Evolutionary conservation across 106 monocot species (phyloP).

Genomic region (Narthecium ossifragum): DNA sequence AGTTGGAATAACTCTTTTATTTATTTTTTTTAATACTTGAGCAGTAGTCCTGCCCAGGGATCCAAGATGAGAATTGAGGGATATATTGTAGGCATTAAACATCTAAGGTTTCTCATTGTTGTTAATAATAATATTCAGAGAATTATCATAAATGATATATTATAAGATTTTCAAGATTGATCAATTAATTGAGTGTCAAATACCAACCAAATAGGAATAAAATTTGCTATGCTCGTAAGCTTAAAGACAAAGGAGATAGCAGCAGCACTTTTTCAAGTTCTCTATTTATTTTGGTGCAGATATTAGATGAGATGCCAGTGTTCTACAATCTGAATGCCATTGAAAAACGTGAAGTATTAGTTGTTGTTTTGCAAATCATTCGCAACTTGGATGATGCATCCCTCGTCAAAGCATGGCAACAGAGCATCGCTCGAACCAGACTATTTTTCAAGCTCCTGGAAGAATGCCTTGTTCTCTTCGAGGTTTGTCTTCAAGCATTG

Average conservation of each 20-base stretch:
- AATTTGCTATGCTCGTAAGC: too few species aligned
- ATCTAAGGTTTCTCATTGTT: too few species aligned
- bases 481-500: conserved; percentile 71
- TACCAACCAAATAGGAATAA: too few species aligned
- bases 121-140: too few species aligned
- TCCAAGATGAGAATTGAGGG: too few species aligned
- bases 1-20: too few species aligned
- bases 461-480: conserved; percentile 94
- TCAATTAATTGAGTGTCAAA: too few species aligned
- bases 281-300: conserved; percentile 36
- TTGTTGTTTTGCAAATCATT: conserved; percentile 86
- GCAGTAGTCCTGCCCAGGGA: too few species aligned
- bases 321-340: conserved; percentile 88
- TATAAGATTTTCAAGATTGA: too few species aligned
- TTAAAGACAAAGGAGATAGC: not conserved
- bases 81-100: too few species aligned
- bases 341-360: conserved; percentile 93
- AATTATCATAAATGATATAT: too few species aligned
- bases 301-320: conserved; percentile 99
- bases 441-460: conserved; percentile 97
- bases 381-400: conserved; percentile 90
- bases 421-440: conserved; percentile 86
- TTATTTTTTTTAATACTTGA: too few species aligned
- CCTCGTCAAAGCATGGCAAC: conserved; percentile 97
- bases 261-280: not conserved